Percentiles rank a stretch among this genome's conserved stretches.
Evolutionary conservation across 2,329 filamentous ascomycete species (phyloP).

Genomic region (Alternaria dauci): DNA sequence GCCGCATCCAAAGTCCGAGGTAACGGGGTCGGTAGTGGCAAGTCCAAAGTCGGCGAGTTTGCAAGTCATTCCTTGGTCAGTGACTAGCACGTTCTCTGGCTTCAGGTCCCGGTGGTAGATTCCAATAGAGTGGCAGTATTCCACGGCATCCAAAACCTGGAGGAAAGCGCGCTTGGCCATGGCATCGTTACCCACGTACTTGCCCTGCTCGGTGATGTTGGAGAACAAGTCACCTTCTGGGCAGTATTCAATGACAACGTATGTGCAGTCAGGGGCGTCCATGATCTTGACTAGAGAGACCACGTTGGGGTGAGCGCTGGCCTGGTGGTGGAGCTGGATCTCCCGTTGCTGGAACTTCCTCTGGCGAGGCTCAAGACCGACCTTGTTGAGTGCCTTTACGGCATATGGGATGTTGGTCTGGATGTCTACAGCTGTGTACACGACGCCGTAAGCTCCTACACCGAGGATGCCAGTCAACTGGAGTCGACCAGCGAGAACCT

Average conservation of each 20-base stretch:
- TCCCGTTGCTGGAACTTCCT: slow-evolving; percentile 90
- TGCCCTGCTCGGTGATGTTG: slow-evolving; percentile 94
- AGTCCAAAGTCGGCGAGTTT: slow-evolving; percentile 98
- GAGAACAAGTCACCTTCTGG: slow-evolving; percentile 96
- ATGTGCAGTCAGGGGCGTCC: slow-evolving; percentile 90
- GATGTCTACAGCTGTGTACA: slow-evolving; percentile 88
- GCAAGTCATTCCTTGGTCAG: slow-evolving; percentile 85
- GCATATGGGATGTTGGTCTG: slow-evolving; percentile 84
- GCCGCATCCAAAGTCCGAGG: slow-evolving; percentile 95
- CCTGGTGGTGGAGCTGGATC: slow-evolving; percentile 88
- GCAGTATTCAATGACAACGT: slow-evolving; percentile 96
- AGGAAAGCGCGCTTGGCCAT: slow-evolving; percentile 88
- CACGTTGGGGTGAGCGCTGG: slow-evolving; percentile 89
- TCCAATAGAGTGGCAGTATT: slow-evolving; percentile 89
- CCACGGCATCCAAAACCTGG: slow-evolving; percentile 94
- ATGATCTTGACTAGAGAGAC: slow-evolving; percentile 94
- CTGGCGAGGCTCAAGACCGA: slow-evolving; percentile 87
- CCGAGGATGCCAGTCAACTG: slow-evolving; percentile 87
- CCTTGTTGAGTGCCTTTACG: slow-evolving; percentile 96
- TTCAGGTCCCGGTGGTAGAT: slow-evolving; percentile 98
- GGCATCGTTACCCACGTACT: slow-evolving; percentile 91
- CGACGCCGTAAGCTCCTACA: slow-evolving; percentile 94
- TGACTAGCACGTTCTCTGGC: slow-evolving; percentile 96
- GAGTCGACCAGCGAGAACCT: slow-evolving; percentile 81
- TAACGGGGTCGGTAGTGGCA: slow-evolving; percentile 82